These are phyloP conservation scores for Rhynchosporium secalis DNA, from an alignment of 2,329 filamentous ascomycete genomes.

Conservation along the genomic window DNA sequence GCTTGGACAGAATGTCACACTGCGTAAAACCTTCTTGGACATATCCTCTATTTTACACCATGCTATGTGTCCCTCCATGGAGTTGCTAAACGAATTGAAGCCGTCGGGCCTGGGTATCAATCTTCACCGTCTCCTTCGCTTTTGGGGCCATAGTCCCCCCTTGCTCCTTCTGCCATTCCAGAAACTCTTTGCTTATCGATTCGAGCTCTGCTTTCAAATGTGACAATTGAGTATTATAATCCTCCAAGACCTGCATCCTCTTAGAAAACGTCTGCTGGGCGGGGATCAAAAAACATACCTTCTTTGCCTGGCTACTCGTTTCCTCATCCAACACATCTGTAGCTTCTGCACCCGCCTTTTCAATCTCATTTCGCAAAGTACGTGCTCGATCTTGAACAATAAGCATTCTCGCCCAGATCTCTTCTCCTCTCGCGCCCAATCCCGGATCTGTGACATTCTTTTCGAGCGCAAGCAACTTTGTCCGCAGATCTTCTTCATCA, in stretches of 20 bases:
- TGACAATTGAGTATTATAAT: slow-evolving; percentile 77
- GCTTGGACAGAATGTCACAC: no score
- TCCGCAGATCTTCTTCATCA: slow-evolving; percentile 76
- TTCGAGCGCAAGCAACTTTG: slow-evolving; percentile 69
- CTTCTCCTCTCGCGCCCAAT: slow-evolving; percentile 73
- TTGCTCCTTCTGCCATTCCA: slow-evolving; percentile 51
- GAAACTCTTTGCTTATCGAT: slow-evolving; percentile 53
- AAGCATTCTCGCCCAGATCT: slow-evolving; percentile 82
- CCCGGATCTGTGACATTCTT: slow-evolving; percentile 72
- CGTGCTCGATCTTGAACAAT: slow-evolving; percentile 71
- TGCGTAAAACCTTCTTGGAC: background rate
- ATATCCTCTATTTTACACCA: slow-evolving; percentile 8
- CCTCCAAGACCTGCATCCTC: slow-evolving; percentile 64
- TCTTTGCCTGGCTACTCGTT: slow-evolving; percentile 70
- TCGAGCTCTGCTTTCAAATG: slow-evolving; percentile 68
- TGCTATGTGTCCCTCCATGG: background rate
- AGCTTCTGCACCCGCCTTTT: slow-evolving; percentile 60
- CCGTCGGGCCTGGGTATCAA: slow-evolving; percentile 22
- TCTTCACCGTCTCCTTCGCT: slow-evolving; percentile 20
- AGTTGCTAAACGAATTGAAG: slow-evolving; percentile 20
- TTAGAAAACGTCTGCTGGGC: slow-evolving; percentile 24
- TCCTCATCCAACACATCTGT: slow-evolving; percentile 65
- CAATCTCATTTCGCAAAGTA: slow-evolving; percentile 71
- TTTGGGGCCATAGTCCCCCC: slow-evolving; percentile 27
- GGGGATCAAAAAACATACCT: slow-evolving; percentile 52